A percentile compares a stretch with the other conserved stretches of the same genome.
Evolutionary conservation across 257 asterid species (phyloP).

Genomic region (Solanum arcanum): DNA sequence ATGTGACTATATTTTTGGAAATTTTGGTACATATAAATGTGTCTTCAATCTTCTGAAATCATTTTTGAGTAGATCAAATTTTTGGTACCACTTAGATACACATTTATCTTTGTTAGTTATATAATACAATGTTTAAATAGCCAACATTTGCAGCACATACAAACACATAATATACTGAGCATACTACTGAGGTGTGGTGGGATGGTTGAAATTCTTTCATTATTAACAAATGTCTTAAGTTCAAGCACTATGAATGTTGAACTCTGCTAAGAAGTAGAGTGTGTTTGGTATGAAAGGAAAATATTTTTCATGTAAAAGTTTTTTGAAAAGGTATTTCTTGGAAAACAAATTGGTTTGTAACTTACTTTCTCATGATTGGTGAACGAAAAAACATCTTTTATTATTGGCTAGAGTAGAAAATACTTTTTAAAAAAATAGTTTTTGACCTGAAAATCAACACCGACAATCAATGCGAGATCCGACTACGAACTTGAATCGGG

Average conservation of each 20-base stretch:
- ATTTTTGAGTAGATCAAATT: neutral
- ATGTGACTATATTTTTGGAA: neutral
- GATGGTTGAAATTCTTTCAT: neutral
- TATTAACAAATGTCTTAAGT: no score
- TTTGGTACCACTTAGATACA: neutral
- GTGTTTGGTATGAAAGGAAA: neutral
- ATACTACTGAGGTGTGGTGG: neutral
- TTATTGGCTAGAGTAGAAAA: neutral
- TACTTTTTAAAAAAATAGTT: no score
- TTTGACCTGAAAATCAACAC: neutral
- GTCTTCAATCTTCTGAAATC: neutral
- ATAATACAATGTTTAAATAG: neutral
- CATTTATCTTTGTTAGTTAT: neutral
- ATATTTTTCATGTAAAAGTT: neutral
- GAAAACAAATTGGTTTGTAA: neutral
- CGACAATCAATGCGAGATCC: neutral
- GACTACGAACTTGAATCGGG: neutral
- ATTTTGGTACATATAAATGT: neutral
- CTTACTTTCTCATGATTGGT: neutral
- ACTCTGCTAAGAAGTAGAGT: no score
- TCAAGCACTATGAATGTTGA: neutral
- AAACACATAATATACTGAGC: neutral
- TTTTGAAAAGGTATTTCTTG: neutral
- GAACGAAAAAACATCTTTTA: neutral
- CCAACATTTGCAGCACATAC: neutral